A percentile compares a stretch with the other conserved stretches of the same genome.
phyloP scores from a whole-genome alignment of 1,139 yeast species.

The Kluyveromyces marxianus region DNA sequence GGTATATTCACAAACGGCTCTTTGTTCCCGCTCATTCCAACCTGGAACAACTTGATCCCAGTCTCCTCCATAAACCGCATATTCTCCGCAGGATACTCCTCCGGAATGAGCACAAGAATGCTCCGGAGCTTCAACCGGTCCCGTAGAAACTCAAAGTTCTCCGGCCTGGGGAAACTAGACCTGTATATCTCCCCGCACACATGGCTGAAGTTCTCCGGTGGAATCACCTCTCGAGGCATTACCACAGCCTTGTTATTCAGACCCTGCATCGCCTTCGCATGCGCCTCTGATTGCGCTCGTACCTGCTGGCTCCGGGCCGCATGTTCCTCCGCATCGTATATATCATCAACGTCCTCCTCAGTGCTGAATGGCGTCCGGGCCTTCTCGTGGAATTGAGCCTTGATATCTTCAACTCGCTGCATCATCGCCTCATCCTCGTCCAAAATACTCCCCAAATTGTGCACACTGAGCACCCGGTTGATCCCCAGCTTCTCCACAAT shows the following conservation, averaged over 20 bases:
- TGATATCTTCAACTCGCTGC: constrained; percentile 1
- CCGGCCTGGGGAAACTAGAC: constrained; percentile 81
- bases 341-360: constrained; percentile 27
- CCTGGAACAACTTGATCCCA: constrained; percentile 66
- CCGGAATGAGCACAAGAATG: constrained; percentile 80
- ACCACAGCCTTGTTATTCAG: no score
- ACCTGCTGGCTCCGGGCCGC: constrained; percentile 11
- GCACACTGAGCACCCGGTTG: neutral
- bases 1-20: constrained; percentile 88
- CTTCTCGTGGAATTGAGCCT: constrained; percentile 1
- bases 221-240: constrained; percentile 29
- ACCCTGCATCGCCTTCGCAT: no score
- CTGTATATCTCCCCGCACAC: constrained; percentile 77
- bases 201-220: constrained; percentile 92
- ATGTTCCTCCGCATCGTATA: constrained; percentile 23
- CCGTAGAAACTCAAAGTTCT: constrained; percentile 64
- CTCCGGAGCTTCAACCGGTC: constrained; percentile 55
- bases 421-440: constrained; percentile 1
- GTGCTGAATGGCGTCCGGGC: neutral
- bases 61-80: constrained; percentile 51
- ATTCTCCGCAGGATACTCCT: constrained; percentile 80
- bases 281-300: no score
- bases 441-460: neutral
- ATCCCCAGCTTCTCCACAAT: constrained; percentile 1
- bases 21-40: constrained; percentile 92